These are phyloP conservation scores for Colletotrichum horii DNA, from an alignment of 2,329 filamentous ascomycete genomes.

Conservation along the genomic window DNA sequence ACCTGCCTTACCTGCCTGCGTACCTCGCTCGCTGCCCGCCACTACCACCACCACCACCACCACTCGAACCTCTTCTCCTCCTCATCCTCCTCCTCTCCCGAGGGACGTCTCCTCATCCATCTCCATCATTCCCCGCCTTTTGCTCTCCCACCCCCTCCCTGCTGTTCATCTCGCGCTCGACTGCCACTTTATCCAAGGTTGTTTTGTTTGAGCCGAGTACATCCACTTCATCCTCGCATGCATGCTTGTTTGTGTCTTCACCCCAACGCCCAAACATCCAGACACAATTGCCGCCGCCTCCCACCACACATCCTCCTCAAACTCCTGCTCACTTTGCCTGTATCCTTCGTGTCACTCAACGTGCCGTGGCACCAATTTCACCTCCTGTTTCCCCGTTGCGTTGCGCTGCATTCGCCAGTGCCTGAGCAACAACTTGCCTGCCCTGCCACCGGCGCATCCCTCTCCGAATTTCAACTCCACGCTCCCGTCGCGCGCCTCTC, in stretches of 20 bases:
- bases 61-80: conserved; percentile 6
- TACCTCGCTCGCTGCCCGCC: background rate
- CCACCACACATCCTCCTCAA: conserved; percentile 5
- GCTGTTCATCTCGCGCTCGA: conserved; percentile 24
- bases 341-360: conserved; percentile 11
- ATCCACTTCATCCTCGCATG: conserved; percentile 4
- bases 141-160: conserved; percentile 28
- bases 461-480: conserved; percentile 11
- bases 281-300: conserved; percentile 10
- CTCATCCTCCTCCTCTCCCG: conserved; percentile 19
- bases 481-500: background rate
- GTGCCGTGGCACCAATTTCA: conserved; percentile 8
- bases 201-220: conserved; percentile 19
- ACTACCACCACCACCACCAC: background rate
- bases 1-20: background rate
- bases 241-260: conserved; percentile 17
- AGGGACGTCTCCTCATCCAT: conserved; percentile 20
- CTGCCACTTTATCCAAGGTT: conserved; percentile 20
- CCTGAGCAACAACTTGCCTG: background rate
- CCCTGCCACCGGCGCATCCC: conserved; percentile 9
- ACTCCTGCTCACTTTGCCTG: conserved; percentile 3
- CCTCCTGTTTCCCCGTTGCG: background rate
- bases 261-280: conserved; percentile 15
- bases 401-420: background rate
- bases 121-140: conserved; percentile 26